A percentile compares a stretch with the other conserved stretches of the same genome.
These are phyloP conservation scores for Nymphaea colorata DNA, from an alignment of 164 flowering plant species.

Conservation along the genomic window DNA sequence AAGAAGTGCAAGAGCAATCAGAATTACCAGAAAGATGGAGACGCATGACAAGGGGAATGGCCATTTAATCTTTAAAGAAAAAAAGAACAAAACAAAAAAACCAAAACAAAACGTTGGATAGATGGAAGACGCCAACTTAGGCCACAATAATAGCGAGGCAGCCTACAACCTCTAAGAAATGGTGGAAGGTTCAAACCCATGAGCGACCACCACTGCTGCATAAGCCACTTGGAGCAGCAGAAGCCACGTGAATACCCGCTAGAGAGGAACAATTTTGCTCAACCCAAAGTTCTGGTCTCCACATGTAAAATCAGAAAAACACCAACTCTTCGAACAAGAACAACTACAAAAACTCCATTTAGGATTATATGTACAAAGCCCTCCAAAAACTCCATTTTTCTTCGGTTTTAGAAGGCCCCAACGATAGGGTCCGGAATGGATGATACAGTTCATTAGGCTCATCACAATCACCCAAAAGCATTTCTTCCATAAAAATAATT, in stretches of 20 bases:
- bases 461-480: not conserved
- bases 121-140: not conserved
- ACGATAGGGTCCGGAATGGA: not conserved
- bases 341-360: not conserved
- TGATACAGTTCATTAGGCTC: not conserved
- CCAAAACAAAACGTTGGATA: not conserved
- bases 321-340: not conserved
- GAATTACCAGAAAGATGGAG: not conserved
- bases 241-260: too few species aligned
- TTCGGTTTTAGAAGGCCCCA: not conserved
- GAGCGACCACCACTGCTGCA: too few species aligned
- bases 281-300: too few species aligned
- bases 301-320: too few species aligned
- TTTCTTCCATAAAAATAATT: too few species aligned
- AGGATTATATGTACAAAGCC: not conserved
- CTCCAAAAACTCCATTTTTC: not conserved
- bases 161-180: not conserved
- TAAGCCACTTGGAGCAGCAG: too few species aligned
- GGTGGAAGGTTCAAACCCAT: not conserved
- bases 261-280: too few species aligned
- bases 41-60: not conserved
- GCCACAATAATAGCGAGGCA: not conserved
- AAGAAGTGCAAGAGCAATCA: not conserved
- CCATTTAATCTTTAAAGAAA: not conserved
- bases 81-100: not conserved